Conservation (phyloP, 768 basidiomycete species). For the Boletus rufocinnamomeus region DNA sequence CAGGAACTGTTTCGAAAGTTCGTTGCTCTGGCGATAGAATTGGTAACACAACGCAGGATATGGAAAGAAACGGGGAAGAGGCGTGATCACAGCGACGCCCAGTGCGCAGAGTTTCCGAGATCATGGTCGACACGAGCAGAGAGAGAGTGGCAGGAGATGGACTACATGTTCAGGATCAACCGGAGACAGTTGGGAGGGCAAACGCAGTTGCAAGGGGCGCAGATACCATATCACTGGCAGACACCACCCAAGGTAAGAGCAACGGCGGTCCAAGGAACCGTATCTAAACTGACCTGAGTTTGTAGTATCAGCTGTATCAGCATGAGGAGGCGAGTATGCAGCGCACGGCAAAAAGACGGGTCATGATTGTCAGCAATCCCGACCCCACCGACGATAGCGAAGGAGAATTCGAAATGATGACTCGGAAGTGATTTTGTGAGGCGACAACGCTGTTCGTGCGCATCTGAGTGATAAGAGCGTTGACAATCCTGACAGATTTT, state of each 20-base stretch:
- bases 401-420: constrained; percentile 22
- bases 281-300: constrained; percentile 11
- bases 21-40: constrained; percentile 26
- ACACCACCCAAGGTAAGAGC: constrained; percentile 23
- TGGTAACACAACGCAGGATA: constrained; percentile 22
- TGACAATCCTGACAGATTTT: background rate
- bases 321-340: constrained; percentile 19
- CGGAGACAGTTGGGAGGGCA: constrained; percentile 8
- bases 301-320: constrained; percentile 14
- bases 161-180: constrained; percentile 22
- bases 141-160: constrained; percentile 29
- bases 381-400: constrained; percentile 33
- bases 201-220: constrained; percentile 9
- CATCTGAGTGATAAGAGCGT: background rate
- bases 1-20: constrained; percentile 28
- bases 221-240: constrained; percentile 12
- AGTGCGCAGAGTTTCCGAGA: constrained; percentile 25
- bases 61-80: constrained; percentile 20
- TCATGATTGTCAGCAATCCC: constrained; percentile 34
- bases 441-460: constrained; percentile 1
- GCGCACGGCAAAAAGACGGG: constrained; percentile 26
- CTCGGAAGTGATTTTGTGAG: constrained; percentile 13
- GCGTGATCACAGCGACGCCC: constrained; percentile 13
- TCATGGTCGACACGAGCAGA: constrained; percentile 31
- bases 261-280: background rate